phyloP scores from a whole-genome alignment of 306 rosid genomes.

The Bauhinia variegata region DNA sequence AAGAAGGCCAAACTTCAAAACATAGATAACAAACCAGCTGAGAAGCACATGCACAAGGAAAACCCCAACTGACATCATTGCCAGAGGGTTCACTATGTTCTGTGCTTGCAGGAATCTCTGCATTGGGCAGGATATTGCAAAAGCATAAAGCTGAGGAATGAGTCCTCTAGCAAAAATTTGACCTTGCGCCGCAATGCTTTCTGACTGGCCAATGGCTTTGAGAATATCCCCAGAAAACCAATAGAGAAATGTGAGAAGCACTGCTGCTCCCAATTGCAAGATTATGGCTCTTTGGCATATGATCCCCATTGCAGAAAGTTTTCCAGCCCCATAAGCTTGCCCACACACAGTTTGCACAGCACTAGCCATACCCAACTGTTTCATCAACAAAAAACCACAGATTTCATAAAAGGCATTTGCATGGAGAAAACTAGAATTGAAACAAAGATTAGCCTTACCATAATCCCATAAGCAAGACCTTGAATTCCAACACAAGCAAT shows the following conservation, averaged over 20 bases:
- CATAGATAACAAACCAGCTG: constrained; percentile 60
- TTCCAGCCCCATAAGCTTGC: constrained; percentile 55
- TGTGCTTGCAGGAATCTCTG: constrained; percentile 86
- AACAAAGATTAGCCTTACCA: constrained; percentile 35
- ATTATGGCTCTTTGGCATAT: constrained; percentile 56
- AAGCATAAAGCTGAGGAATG: constrained; percentile 70
- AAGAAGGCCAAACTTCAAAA: constrained; percentile 51
- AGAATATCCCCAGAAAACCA: constrained; percentile 50
- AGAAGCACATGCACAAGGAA: constrained; percentile 60
- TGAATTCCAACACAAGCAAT: constrained; percentile 67
- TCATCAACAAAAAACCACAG: no score
- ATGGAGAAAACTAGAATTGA: no score
- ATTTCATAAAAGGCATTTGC: no score
- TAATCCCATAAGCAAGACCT: constrained; percentile 63
- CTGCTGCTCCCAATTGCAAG: constrained; percentile 51
- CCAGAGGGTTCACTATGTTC: constrained; percentile 78
- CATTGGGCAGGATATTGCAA: constrained; percentile 71
- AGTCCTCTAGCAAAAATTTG: constrained; percentile 59
- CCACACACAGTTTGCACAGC: constrained; percentile 61
- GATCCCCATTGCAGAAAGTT: constrained; percentile 48
- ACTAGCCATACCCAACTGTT: constrained; percentile 57
- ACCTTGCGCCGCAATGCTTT: constrained; percentile 53
- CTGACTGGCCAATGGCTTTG: constrained; percentile 48
- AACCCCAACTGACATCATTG: constrained; percentile 64
- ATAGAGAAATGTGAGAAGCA: constrained; percentile 44